phyloP scores from a whole-genome alignment of 1,139 yeast species.

The Debaryomyces robertsiae region DNA sequence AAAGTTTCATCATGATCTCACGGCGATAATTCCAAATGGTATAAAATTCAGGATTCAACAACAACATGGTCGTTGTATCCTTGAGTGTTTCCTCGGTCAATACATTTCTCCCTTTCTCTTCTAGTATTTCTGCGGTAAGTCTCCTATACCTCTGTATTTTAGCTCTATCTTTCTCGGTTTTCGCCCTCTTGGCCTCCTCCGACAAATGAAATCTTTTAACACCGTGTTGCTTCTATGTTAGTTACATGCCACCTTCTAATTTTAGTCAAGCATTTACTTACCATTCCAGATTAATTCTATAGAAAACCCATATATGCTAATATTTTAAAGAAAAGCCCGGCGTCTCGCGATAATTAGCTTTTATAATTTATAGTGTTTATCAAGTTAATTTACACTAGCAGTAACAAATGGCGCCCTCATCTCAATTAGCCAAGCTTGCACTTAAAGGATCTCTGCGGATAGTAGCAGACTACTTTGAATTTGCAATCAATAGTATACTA shows the following conservation, averaged over 20 bases:
- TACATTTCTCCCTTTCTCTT: constrained; percentile 29
- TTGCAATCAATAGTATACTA: constrained; percentile 74
- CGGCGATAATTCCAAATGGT: constrained; percentile 90
- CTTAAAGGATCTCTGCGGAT: constrained; percentile 77
- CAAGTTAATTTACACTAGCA: not conserved
- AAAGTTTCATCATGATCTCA: constrained; percentile 54
- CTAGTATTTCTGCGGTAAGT: constrained; percentile 47
- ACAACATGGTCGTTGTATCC: constrained; percentile 53
- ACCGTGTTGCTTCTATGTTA: constrained; percentile 57
- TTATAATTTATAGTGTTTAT: not conserved
- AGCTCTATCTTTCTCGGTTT: constrained; percentile 53
- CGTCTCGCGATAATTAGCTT: constrained; percentile 5
- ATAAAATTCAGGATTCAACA: constrained; percentile 82
- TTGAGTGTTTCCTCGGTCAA: constrained; percentile 49
- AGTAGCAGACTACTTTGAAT: constrained; percentile 84
- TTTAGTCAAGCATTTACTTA: constrained; percentile 12
- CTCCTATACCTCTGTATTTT: constrained; percentile 58
- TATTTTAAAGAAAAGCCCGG: not conserved
- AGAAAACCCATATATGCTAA: not conserved
- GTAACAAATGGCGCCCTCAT: constrained; percentile 3
- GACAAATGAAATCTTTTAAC: constrained; percentile 62
- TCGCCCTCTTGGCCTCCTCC: constrained; percentile 56
- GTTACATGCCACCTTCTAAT: not conserved
- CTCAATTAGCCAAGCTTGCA: constrained; percentile 52
- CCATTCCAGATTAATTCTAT: constrained; percentile 12